Percentiles rank a stretch among this genome's conserved stretches.
Conservation (phyloP, 768 basidiomycete species). For the Hebeloma cylindrosporum region DNA sequence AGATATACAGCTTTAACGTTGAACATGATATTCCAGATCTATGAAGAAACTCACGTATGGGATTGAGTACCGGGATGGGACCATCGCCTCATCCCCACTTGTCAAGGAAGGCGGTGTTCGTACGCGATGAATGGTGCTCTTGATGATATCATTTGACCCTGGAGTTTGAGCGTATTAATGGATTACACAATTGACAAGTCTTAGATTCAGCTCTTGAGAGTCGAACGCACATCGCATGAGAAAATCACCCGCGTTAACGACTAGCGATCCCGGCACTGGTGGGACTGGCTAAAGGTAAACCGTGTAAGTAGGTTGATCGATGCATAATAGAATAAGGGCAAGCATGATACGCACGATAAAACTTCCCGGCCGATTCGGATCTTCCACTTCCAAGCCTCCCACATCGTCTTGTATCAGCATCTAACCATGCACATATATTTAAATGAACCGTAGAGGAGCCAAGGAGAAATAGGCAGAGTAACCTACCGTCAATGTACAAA, state of each 20-base stretch:
- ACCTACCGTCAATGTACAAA: slow-evolving; percentile 49
- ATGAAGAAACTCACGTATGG: slow-evolving; percentile 47
- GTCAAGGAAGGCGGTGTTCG: slow-evolving; percentile 34
- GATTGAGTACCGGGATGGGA: slow-evolving; percentile 58
- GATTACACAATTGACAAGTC: neutral
- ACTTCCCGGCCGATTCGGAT: slow-evolving; percentile 44
- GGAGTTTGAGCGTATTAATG: neutral
- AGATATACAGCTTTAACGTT: neutral
- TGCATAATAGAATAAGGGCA: neutral
- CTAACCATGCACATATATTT: slow-evolving; percentile 6
- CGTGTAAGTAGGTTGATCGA: neutral
- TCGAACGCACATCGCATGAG: slow-evolving; percentile 45
- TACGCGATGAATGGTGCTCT: slow-evolving; percentile 57
- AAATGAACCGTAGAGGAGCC: too few relatives aligned
- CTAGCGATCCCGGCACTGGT: slow-evolving; percentile 44
- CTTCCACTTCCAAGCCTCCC: slow-evolving; percentile 64
- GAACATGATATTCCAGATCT: neutral
- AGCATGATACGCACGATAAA: slow-evolving; percentile 39
- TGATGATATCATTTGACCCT: slow-evolving; percentile 49
- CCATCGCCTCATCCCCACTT: slow-evolving; percentile 28
- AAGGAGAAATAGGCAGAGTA: neutral
- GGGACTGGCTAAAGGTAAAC: slow-evolving; percentile 36
- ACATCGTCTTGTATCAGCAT: slow-evolving; percentile 59
- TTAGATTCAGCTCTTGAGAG: neutral
- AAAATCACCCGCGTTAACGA: slow-evolving; percentile 54